A percentile compares a stretch with the other conserved stretches of the same genome.
Evolutionary conservation across 2,329 filamentous ascomycete species (phyloP).

Genomic region (Sclerotinia subarctica): DNA sequence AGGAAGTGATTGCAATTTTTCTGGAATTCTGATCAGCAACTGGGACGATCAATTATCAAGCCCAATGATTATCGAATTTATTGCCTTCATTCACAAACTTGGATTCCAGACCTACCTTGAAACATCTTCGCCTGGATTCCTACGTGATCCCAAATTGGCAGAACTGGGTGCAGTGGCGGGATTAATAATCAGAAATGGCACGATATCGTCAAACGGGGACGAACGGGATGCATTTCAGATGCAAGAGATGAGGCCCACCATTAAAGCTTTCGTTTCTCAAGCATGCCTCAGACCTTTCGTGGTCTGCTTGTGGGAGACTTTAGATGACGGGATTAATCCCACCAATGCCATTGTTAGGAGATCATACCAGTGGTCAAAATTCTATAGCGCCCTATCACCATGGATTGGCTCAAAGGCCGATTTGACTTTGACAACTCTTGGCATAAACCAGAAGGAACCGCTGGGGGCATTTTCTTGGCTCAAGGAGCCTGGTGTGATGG

Average conservation of each 20-base stretch:
- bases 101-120: constrained; percentile 33
- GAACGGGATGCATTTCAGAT: constrained; percentile 45
- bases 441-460: constrained; percentile 24
- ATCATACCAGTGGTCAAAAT: constrained; percentile 30
- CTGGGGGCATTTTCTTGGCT: constrained; percentile 35
- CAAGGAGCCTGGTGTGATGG: constrained; percentile 34
- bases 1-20: constrained; percentile 25
- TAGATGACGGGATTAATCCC: constrained; percentile 33
- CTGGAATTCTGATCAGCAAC: constrained; percentile 29
- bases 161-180: constrained; percentile 36
- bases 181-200: constrained; percentile 44
- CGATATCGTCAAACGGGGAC: constrained; percentile 43
- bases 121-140: constrained; percentile 27
- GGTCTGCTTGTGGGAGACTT: constrained; percentile 34
- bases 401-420: constrained; percentile 26
- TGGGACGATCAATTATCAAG: constrained; percentile 24
- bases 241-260: constrained; percentile 30
- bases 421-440: background rate
- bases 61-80: constrained; percentile 30
- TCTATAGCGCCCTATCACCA: constrained; percentile 28
- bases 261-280: constrained; percentile 31
- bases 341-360: constrained; percentile 34
- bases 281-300: constrained; percentile 31
- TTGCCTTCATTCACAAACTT: constrained; percentile 29
- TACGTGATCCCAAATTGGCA: constrained; percentile 25